Conservation (phyloP, 2,329 filamentous ascomycete genomes). For the Chalaropsis ovoidea region DNA sequence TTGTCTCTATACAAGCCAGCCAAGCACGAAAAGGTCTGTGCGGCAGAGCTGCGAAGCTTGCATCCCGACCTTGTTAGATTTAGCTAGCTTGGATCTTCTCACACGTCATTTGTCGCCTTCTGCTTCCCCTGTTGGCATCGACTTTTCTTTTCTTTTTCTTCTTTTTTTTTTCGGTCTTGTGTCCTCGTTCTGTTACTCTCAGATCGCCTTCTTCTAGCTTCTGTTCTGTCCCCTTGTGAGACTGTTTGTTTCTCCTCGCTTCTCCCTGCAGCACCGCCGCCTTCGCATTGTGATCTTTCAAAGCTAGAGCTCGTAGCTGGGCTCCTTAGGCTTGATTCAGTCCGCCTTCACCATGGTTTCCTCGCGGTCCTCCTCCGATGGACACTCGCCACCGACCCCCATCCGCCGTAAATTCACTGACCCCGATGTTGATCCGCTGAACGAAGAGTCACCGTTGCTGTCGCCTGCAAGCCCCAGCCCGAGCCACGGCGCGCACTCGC, state of each 20-base stretch:
- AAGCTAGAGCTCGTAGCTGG: slow-evolving; percentile 4
- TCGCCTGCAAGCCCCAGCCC: slow-evolving; percentile 21
- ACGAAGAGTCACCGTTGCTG: slow-evolving; percentile 26
- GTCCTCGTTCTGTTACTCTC: too few species aligned
- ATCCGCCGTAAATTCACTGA: slow-evolving; percentile 21
- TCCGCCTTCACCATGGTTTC: slow-evolving; percentile 13
- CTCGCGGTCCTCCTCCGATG: slow-evolving; percentile 14
- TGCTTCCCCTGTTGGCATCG: not conserved
- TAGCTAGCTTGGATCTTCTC: not conserved
- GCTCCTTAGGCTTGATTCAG: slow-evolving; percentile 6
- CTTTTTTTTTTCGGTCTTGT: not conserved
- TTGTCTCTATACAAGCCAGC: not conserved
- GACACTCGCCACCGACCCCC: slow-evolving; percentile 10
- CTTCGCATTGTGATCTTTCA: not conserved
- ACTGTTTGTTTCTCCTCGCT: not conserved
- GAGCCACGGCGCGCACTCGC: slow-evolving; percentile 27
- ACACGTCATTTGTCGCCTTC: not conserved
- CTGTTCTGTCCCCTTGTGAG: not conserved
- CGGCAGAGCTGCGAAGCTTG: not conserved
- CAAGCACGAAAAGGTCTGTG: not conserved
- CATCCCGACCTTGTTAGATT: slow-evolving; percentile 3
- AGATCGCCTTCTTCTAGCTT: too few species aligned
- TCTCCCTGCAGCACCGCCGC: not conserved
- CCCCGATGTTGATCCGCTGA: slow-evolving; percentile 25
- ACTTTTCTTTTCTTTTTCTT: not conserved